A percentile compares a stretch with the other conserved stretches of the same genome.
phyloP scores from a whole-genome alignment of 75 land plant species.

The Picea glauca region DNA sequence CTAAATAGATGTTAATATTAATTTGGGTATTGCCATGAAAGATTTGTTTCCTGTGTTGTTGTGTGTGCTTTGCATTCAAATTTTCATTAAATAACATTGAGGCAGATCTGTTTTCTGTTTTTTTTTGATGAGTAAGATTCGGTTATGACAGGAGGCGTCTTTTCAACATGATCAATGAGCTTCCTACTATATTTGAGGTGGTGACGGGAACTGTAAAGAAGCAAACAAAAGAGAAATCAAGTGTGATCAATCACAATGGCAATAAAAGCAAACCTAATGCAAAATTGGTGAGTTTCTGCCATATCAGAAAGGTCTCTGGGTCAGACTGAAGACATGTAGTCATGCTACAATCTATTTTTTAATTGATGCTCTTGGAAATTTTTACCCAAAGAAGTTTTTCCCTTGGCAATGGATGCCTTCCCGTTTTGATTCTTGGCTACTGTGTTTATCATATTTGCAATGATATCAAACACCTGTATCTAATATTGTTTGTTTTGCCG shows the following conservation, averaged over 20 bases:
- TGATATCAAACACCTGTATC: neutral
- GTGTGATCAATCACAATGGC: slow-evolving; percentile 36
- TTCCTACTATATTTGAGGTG: slow-evolving; percentile 71
- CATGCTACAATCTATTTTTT: neutral
- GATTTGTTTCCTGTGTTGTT: neutral
- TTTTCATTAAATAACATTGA: neutral
- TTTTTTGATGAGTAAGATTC: neutral
- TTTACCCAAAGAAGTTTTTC: neutral
- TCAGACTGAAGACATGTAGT: neutral
- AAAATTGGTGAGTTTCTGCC: slow-evolving; percentile 20
- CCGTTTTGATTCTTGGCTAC: neutral
- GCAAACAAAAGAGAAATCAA: slow-evolving; percentile 42
- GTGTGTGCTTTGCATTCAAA: neutral
- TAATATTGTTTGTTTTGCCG: neutral
- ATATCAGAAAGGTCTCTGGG: neutral
- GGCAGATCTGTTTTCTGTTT: neutral
- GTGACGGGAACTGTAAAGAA: slow-evolving; percentile 59
- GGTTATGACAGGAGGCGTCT: slow-evolving; percentile 59
- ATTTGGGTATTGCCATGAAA: neutral
- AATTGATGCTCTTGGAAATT: neutral
- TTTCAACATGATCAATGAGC: slow-evolving; percentile 74
- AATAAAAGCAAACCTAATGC: slow-evolving; percentile 28
- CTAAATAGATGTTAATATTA: too few species aligned
- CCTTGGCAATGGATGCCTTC: neutral
- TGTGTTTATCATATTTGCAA: neutral